Conservation (phyloP, 805 yeast species). For the Saccharomyces paradoxus region DNA sequence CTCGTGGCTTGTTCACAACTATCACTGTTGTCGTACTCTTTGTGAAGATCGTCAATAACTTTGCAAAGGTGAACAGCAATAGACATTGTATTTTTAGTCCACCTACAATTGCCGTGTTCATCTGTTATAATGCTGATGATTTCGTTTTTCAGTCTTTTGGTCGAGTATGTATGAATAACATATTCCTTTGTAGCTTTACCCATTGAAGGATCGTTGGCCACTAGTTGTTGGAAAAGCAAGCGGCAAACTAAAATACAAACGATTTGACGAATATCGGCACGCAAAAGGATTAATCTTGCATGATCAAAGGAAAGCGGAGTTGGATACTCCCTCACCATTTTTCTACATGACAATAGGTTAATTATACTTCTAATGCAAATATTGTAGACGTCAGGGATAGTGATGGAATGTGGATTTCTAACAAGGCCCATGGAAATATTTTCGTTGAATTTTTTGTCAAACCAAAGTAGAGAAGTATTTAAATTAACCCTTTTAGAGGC, state of each 20-base stretch:
- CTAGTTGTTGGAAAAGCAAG: conserved; percentile 63
- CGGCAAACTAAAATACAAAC: conserved; percentile 72
- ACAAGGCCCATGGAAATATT: conserved; percentile 15
- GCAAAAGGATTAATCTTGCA: conserved; percentile 61
- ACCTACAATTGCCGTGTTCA: conserved; percentile 78
- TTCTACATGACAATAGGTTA: conserved; percentile 63
- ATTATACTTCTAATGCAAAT: conserved; percentile 46
- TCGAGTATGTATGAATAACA: conserved; percentile 31
- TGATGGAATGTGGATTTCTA: conserved; percentile 4
- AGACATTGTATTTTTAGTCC: conserved; percentile 76
- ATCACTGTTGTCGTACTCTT: conserved; percentile 11
- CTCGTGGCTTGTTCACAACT: conserved; percentile 5
- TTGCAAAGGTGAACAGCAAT: conserved; percentile 49
- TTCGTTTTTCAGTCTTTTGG: conserved; percentile 53
- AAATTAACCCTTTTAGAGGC: conserved; percentile 49
- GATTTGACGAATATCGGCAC: conserved; percentile 81
- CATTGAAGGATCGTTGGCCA: conserved; percentile 30
- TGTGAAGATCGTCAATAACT: conserved; percentile 25
- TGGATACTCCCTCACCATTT: conserved; percentile 77
- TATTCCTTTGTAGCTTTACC: conserved; percentile 30
- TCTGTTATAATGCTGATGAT: conserved; percentile 74
- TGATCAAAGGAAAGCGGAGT: conserved; percentile 78
- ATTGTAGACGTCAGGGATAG: conserved; percentile 29
- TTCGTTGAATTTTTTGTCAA: conserved; percentile 30
- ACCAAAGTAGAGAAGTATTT: conserved; percentile 61